phyloP scores from a whole-genome alignment of 108 stramenopile genomes.

The Nitzschia palea region DNA sequence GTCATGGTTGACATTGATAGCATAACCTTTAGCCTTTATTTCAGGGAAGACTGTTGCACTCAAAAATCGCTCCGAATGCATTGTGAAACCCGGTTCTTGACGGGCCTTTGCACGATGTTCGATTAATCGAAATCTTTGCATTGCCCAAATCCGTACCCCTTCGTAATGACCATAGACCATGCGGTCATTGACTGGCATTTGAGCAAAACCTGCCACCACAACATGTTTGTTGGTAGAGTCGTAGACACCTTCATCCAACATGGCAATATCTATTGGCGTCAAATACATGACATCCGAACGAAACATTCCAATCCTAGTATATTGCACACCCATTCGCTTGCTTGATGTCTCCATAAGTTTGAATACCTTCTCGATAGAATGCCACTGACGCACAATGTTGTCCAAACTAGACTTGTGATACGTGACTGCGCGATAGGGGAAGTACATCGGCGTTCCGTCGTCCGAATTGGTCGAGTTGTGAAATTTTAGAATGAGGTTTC shows the following conservation, averaged over 20 bases:
- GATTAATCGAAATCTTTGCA: conserved; percentile 43
- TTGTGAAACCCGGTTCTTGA: conserved; percentile 22
- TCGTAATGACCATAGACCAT: conserved; percentile 48
- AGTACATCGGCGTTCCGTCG: conserved; percentile 31
- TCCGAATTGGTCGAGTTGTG: conserved; percentile 17
- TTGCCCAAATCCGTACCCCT: conserved; percentile 44
- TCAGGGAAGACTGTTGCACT: conserved; percentile 29
- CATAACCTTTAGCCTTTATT: conserved; percentile 21
- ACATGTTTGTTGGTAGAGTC: background rate
- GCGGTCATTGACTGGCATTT: conserved; percentile 39
- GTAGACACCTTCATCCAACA: background rate
- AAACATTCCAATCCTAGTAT: conserved; percentile 36
- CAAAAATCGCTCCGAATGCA: conserved; percentile 46
- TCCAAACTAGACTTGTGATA: conserved; percentile 8
- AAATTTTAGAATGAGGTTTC: conserved; percentile 21
- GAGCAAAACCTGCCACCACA: conserved; percentile 29
- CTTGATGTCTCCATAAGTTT: conserved; percentile 18
- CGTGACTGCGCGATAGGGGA: conserved; percentile 26
- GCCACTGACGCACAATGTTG: conserved; percentile 29
- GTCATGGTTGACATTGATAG: conserved; percentile 6
- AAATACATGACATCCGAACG: conserved; percentile 32
- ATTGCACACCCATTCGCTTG: background rate
- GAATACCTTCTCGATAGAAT: conserved; percentile 33
- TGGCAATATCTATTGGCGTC: conserved; percentile 21
- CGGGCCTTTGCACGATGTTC: conserved; percentile 21